Evolutionary conservation across 1,139 yeast species (phyloP).

Genomic region (Hyphopichia burtonii): DNA sequence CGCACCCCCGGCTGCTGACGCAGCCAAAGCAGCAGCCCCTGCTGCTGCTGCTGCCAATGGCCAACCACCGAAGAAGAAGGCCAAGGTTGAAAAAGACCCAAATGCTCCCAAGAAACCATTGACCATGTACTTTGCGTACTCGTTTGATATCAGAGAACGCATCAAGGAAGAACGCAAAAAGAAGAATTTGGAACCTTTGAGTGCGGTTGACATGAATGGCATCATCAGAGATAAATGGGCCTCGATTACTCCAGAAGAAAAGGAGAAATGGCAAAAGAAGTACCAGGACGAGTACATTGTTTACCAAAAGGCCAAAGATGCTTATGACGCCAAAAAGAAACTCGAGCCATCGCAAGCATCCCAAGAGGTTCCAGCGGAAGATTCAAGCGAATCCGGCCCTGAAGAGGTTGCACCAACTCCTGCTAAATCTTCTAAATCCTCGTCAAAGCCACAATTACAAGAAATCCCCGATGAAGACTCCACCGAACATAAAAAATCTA

Average conservation of each 20-base stretch:
- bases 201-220: conserved; percentile 75
- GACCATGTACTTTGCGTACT: conserved; percentile 80
- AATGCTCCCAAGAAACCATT: conserved; percentile 66
- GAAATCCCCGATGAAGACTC: neutral
- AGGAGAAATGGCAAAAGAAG: conserved; percentile 72
- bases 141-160: conserved; percentile 60
- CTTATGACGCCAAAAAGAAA: conserved; percentile 55
- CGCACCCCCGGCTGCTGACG: conserved; percentile 8
- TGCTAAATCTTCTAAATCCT: neutral
- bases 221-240: conserved; percentile 81
- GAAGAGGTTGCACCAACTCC: conserved; percentile 6
- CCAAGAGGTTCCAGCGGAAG: conserved; percentile 1
- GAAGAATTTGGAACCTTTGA: conserved; percentile 58
- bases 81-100: conserved; percentile 56
- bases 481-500: neutral
- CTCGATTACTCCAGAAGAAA: conserved; percentile 62
- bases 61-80: conserved; percentile 25
- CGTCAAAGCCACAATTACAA: conserved; percentile 2
- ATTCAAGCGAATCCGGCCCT: neutral
- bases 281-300: conserved; percentile 63
- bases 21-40: conserved; percentile 4
- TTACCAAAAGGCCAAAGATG: conserved; percentile 64
- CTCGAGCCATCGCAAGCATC: conserved; percentile 11
- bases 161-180: conserved; percentile 65
- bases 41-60: conserved; percentile 6